phyloP scores from a whole-genome alignment of 495 filamentous ascomycete genomes.

The Aspergillus funiculosus region DNA sequence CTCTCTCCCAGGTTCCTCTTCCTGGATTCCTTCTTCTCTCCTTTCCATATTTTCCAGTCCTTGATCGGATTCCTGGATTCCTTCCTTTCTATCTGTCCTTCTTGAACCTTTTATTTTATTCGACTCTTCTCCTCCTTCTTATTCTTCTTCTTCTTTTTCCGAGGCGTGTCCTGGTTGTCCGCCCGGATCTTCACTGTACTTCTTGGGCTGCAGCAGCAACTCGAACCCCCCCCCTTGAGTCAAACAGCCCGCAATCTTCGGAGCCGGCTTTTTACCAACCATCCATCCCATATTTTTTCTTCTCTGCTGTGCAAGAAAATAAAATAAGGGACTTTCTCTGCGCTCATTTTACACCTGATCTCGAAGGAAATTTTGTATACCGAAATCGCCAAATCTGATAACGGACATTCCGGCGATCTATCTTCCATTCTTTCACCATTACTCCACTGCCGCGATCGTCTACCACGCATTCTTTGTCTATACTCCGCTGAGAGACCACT shows the following conservation, averaged over 20 bases:
- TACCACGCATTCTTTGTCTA: slow-evolving; percentile 27
- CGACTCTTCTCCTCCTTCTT: not conserved
- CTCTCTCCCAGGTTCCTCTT: slow-evolving; percentile 24
- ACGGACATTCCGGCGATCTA: slow-evolving; percentile 30
- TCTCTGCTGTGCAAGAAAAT: slow-evolving; percentile 27
- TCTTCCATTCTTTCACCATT: slow-evolving; percentile 29
- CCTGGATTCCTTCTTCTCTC: slow-evolving; percentile 25
- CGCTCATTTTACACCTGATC: slow-evolving; percentile 9
- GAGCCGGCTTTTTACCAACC: slow-evolving; percentile 7
- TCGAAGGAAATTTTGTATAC: slow-evolving; percentile 2
- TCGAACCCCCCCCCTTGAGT: slow-evolving; percentile 22
- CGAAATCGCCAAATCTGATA: slow-evolving; percentile 23
- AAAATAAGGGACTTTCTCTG: slow-evolving; percentile 11
- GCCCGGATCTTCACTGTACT: slow-evolving; percentile 25
- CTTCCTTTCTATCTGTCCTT: slow-evolving; percentile 30
- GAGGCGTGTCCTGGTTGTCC: slow-evolving; percentile 40
- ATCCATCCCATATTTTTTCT: slow-evolving; percentile 15
- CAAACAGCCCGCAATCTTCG: slow-evolving; percentile 15
- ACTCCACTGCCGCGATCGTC: slow-evolving; percentile 32
- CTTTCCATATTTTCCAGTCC: slow-evolving; percentile 33
- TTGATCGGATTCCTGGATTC: slow-evolving; percentile 40
- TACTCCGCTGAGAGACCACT: slow-evolving; percentile 13
- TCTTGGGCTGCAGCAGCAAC: slow-evolving; percentile 23
- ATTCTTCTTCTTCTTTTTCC: slow-evolving; percentile 19
- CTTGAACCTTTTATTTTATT: slow-evolving; percentile 28